Base-by-base conservation (phyloP, 306 rosid species). In the Hippophae gyantsensis region DNA sequence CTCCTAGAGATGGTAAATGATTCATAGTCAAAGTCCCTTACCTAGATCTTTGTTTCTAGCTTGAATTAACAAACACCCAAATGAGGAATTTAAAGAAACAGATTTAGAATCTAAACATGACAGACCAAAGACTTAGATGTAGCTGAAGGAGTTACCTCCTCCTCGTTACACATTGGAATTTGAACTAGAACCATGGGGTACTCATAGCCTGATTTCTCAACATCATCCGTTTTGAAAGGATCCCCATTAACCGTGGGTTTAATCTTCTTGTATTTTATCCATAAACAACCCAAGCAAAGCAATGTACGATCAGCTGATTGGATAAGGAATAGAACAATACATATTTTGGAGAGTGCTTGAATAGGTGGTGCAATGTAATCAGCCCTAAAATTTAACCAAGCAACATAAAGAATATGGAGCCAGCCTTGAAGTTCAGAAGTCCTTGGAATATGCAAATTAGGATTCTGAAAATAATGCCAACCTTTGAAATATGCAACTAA, bases 131-230 rank as follows among this genome's bases (percentile, higher is more conserved):
- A 47, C 54, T 52, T 41, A 52, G 13, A 63, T 13, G 55, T 52
- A 56, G 58, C 42, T 63, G 53, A 66, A 63, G 54, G 43, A 13
- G 45, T 66, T 84, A 90, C 97, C 97, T 90, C 97, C 56, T 58
- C 83, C 80, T 90, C 96, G 27, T 90, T 90, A 72, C 97, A 87
- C 95, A 90, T 90, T 42, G 95, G 97, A 70, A 90, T 84, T 78
- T 90, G 95, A 78, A 87, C 75, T 64, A 90, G 82, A 70, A 90
- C 96, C 96, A 79, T 84, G 48, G 96, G 97, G 73, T 81, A 79
- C 67, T 76, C 74, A 69, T 61, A 70, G 11, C 69, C 63, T 23
- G 78, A 72, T 70, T 77, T 85, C 82, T 90, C 94, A 55, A 79
- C 66, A 69, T 90, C 94, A 58, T 81, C 82, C 27, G 23, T 45